phyloP scores from a whole-genome alignment of 257 asterid species.

The Fraxinus americana region DNA sequence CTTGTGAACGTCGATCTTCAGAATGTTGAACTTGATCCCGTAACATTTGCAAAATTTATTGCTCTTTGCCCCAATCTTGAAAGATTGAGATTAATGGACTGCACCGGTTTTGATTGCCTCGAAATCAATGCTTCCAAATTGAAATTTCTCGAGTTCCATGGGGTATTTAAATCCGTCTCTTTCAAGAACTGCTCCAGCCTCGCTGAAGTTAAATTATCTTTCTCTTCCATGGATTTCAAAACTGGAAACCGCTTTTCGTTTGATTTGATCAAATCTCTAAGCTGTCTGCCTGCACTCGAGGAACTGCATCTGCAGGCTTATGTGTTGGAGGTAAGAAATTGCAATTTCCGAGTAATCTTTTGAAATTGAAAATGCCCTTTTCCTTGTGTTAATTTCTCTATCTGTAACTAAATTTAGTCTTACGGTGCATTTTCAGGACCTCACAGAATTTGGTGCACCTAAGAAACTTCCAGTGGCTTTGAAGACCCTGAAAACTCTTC shows the following conservation, averaged over 20 bases:
- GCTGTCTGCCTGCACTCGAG: constrained; percentile 49
- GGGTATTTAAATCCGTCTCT: constrained; percentile 41
- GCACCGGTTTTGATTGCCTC: constrained; percentile 49
- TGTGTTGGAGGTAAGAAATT: constrained; percentile 50
- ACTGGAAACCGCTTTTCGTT: constrained; percentile 40
- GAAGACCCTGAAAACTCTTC: constrained; percentile 41
- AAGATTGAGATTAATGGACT: constrained; percentile 44
- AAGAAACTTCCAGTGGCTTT: constrained; percentile 41
- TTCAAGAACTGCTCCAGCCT: constrained; percentile 52
- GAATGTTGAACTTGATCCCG: constrained; percentile 32
- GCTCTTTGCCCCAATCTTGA: constrained; percentile 52
- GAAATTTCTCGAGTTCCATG: constrained; percentile 51
- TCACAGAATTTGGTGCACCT: constrained; percentile 53
- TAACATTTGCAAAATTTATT: constrained; percentile 34
- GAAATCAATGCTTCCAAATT: constrained; percentile 44
- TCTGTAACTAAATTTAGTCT: background rate
- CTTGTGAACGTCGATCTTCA: constrained; percentile 53
- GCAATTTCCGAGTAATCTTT: background rate
- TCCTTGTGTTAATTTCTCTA: background rate
- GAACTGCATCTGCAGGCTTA: constrained; percentile 50
- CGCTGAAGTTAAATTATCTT: constrained; percentile 35
- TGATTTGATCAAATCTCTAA: constrained; percentile 49
- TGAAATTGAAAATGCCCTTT: background rate
- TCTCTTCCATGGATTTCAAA: constrained; percentile 46
- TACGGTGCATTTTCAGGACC: constrained; percentile 43